Conservation (phyloP, 257 asterid species). For the Solanum clarkiae region DNA sequence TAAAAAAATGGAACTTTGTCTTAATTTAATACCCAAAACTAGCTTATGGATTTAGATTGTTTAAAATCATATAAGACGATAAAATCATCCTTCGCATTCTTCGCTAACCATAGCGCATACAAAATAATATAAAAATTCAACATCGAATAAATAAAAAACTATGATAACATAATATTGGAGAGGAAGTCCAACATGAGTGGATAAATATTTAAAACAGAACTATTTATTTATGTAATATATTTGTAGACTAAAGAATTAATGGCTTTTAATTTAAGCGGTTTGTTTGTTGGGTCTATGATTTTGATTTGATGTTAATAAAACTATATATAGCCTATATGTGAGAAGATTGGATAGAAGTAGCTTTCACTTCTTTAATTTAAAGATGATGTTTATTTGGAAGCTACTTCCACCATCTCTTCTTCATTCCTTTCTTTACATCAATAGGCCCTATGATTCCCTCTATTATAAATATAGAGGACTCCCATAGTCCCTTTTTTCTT, state of each 20-base stretch:
- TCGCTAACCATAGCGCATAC: too few relatives aligned
- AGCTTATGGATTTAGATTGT: not conserved
- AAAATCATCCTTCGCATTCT: not conserved
- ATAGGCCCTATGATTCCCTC: not conserved
- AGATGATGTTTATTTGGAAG: not conserved
- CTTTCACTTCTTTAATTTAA: not conserved
- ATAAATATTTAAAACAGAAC: not conserved
- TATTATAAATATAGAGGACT: not conserved
- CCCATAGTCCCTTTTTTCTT: not conserved
- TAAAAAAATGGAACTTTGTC: too few relatives aligned
- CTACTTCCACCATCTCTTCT: not conserved
- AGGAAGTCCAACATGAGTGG: not conserved
- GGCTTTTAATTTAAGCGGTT: not conserved
- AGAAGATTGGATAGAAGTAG: not conserved
- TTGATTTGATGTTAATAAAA: not conserved
- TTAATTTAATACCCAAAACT: not conserved
- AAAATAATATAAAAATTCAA: too few relatives aligned
- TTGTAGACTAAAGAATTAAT: not conserved
- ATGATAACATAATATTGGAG: not conserved
- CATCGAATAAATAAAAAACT: too few relatives aligned
- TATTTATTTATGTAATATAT: not conserved
- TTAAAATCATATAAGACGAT: not conserved
- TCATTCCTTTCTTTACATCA: not conserved
- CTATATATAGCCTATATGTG: not conserved
- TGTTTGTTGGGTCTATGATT: not conserved